These are phyloP conservation scores for Jatropha multifida DNA, from an alignment of 441 rosid species.

Conservation along the genomic window DNA sequence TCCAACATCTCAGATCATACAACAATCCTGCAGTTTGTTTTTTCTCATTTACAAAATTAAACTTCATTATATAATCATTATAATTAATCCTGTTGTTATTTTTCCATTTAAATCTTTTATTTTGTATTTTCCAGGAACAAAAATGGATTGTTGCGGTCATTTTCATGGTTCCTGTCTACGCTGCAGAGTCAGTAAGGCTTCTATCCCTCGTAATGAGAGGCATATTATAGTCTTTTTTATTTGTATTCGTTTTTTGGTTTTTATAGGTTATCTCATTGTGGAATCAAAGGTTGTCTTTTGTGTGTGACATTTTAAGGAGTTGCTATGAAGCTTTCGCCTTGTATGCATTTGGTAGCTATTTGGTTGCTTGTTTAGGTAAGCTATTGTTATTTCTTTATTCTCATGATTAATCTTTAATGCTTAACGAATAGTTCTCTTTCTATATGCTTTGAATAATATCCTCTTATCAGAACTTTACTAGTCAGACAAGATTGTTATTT, in stretches of 20 bases:
- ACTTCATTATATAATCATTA: background rate
- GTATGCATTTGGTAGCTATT: constrained; percentile 85
- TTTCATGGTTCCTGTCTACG: constrained; percentile 91
- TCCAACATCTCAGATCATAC: constrained; percentile 82
- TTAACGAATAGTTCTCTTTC: background rate
- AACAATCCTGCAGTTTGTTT: constrained; percentile 67
- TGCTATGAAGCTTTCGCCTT: constrained; percentile 92
- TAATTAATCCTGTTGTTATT: no score
- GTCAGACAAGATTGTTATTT: background rate
- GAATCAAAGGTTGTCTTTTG: constrained; percentile 58
- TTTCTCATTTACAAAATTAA: background rate
- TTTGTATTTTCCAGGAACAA: constrained; percentile 58
- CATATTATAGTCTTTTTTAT: background rate
- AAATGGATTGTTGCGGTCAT: constrained; percentile 82
- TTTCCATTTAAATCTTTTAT: background rate
- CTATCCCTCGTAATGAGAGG: background rate
- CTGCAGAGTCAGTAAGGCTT: constrained; percentile 71
- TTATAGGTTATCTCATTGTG: constrained; percentile 63
- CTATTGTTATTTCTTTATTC: background rate
- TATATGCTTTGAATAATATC: background rate
- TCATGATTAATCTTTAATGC: no score
- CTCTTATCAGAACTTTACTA: background rate
- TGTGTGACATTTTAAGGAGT: constrained; percentile 79
- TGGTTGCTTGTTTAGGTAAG: constrained; percentile 94
- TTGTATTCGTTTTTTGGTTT: background rate